Conservation (phyloP, 345 rosid genomes). For the Erucastrum elatum region DNA sequence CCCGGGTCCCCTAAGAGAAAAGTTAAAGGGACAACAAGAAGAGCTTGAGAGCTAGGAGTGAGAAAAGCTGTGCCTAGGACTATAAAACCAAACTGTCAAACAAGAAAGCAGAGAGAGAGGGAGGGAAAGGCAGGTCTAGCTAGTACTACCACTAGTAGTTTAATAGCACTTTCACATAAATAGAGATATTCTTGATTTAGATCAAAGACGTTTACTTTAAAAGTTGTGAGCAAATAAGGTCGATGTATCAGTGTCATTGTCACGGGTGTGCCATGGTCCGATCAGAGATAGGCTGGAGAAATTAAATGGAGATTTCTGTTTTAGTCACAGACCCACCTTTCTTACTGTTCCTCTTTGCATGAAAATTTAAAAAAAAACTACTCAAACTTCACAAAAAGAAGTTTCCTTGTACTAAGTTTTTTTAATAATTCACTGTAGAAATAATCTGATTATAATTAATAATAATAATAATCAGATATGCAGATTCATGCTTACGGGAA, state of each 20-base stretch:
- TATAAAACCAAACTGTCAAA: conserved; percentile 28
- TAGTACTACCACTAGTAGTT: background rate
- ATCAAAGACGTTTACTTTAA: background rate
- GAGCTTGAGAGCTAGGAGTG: conserved; percentile 24
- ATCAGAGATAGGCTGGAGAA: conserved; percentile 51
- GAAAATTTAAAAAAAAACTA: background rate
- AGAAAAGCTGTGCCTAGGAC: conserved; percentile 36
- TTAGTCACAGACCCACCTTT: conserved; percentile 54
- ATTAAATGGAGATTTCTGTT: conserved; percentile 38
- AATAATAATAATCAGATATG: conserved; percentile 22
- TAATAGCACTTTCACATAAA: conserved; percentile 24
- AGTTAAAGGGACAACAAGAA: conserved; percentile 34
- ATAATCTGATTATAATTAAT: background rate
- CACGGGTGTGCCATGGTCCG: conserved; percentile 73
- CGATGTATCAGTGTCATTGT: conserved; percentile 44
- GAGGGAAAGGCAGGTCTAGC: conserved; percentile 7
- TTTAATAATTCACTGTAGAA: background rate
- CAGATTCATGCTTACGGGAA: conserved; percentile 48
- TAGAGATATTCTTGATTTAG: conserved; percentile 30
- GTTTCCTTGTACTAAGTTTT: conserved; percentile 24
- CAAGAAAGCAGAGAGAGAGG: background rate
- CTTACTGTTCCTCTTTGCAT: conserved; percentile 19
- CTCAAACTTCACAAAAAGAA: conserved; percentile 29
- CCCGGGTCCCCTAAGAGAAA: conserved; percentile 39
- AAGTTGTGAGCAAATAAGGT: conserved; percentile 7